These are phyloP conservation scores for Teratosphaeria gauchensis DNA, from an alignment of 2,329 filamentous ascomycete species.

Conservation along the genomic window DNA sequence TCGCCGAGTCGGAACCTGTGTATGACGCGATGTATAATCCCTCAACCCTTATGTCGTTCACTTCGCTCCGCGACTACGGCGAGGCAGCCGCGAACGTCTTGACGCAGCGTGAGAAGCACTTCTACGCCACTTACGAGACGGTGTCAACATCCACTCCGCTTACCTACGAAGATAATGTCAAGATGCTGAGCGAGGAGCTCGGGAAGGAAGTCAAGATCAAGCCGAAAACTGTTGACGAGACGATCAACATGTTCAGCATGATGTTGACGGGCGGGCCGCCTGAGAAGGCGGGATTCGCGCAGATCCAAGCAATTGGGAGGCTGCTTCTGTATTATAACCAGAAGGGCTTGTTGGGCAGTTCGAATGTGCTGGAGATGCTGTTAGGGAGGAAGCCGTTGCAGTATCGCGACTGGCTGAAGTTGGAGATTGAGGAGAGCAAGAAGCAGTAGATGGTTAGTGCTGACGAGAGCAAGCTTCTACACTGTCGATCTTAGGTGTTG, in stretches of 20 bases:
- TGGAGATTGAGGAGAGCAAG: conserved; percentile 2
- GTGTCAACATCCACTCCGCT: conserved; percentile 11
- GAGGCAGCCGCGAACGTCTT: conserved; percentile 18
- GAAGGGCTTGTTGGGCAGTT: conserved; percentile 12
- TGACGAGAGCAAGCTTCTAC: not conserved
- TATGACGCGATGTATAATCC: conserved; percentile 16
- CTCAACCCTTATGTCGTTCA: conserved; percentile 16
- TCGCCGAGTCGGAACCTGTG: conserved; percentile 13
- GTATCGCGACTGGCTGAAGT: conserved; percentile 8
- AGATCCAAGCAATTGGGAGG: conserved; percentile 5
- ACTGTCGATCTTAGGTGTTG: not conserved
- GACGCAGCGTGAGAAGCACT: conserved; percentile 18
- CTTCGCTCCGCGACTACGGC: conserved; percentile 20
- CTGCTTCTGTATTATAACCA: conserved; percentile 15
- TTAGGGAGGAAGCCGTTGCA: conserved; percentile 9
- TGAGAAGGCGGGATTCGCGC: conserved; percentile 2
- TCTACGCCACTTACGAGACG: conserved; percentile 21
- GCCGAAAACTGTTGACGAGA: conserved; percentile 11
- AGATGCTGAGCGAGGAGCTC: conserved; percentile 12
- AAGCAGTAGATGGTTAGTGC: not conserved
- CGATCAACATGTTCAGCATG: conserved; percentile 7
- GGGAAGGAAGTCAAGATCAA: conserved; percentile 19
- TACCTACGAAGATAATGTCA: conserved; percentile 12
- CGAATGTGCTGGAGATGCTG: conserved; percentile 13
- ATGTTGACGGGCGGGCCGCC: conserved; percentile 4